Percentiles rank a stretch among this genome's conserved stretches.
Evolutionary conservation across 2,329 filamentous ascomycete species (phyloP).

Genomic region (Aspergillus pseudotamarii): DNA sequence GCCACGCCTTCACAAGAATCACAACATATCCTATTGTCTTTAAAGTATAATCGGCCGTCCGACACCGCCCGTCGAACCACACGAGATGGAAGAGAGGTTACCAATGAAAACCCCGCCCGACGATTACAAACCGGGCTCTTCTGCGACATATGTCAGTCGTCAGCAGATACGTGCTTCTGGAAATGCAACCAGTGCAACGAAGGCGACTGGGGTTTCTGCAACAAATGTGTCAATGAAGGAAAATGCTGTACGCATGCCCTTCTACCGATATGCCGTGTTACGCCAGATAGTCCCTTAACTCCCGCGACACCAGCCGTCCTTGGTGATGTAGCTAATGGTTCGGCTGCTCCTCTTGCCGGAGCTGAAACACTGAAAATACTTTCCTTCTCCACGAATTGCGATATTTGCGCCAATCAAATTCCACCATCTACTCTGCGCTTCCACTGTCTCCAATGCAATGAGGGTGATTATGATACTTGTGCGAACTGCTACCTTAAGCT

Average conservation of each 20-base stretch:
- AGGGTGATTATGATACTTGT: slow-evolving; percentile 89
- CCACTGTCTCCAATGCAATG: slow-evolving; percentile 77
- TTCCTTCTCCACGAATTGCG: slow-evolving; percentile 74
- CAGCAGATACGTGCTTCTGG: slow-evolving; percentile 86
- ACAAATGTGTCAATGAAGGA: slow-evolving; percentile 80
- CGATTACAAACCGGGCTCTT: slow-evolving; percentile 80
- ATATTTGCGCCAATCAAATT: slow-evolving; percentile 75
- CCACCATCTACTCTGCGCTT: slow-evolving; percentile 69
- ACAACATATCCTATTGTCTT: slow-evolving; percentile 55
- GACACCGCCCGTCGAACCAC: slow-evolving; percentile 28
- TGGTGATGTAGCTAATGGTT: slow-evolving; percentile 27
- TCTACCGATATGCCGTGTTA: slow-evolving; percentile 69
- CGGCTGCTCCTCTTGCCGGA: slow-evolving; percentile 39
- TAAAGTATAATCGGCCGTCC: slow-evolving; percentile 36
- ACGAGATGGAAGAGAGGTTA: slow-evolving; percentile 54
- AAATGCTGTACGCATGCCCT: slow-evolving; percentile 80
- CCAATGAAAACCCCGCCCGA: slow-evolving; percentile 66
- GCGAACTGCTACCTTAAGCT: slow-evolving; percentile 73
- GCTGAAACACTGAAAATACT: slow-evolving; percentile 65
- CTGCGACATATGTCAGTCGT: slow-evolving; percentile 73
- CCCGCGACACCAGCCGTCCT: slow-evolving; percentile 16
- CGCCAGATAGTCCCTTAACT: slow-evolving; percentile 33
- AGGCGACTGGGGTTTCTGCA: slow-evolving; percentile 94
- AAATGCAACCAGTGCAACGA: slow-evolving; percentile 84
- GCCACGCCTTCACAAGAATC: slow-evolving; percentile 20